Evolutionary conservation across 1,284 basidiomycete species (phyloP), one percentile per base, ranked within the genome.

Genomic region (Microbotryum lychnidis-dioicae): DNA sequence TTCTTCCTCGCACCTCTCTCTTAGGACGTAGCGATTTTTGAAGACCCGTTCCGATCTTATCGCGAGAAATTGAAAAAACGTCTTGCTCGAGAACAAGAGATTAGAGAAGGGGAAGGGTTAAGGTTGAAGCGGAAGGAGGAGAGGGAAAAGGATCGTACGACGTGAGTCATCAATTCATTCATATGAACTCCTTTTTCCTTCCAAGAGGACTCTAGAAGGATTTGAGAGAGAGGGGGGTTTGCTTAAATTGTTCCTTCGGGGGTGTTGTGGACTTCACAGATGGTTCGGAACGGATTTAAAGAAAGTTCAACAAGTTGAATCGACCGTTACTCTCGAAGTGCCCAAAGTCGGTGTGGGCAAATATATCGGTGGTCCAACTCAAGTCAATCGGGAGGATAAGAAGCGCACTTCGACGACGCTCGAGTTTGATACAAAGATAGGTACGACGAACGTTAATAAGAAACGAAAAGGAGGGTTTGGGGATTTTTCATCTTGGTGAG

Each of bases 11-110:
- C 27, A 27, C 27, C 27, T 27, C 27, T 27, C 27, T 25, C 2
- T 25, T 27, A 27, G 16, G 70, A 70, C 53, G 71, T 69, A 5
- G 63, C 65, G 29, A 65, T 72, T 6, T 74, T 79, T 53, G 74
- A 89, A 75, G 89, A 91, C 73, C 89, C 89, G 0, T 91, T 90
- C 66, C 86, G 90, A 58, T 86, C 86, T 44, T 90, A 90, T 74
- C 89, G 89, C 71, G 79, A 77, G 16, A 83, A 87, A 12, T 80
- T 87, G 20, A 81, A 82, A 31, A 88, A 85, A 72, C 87, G 87
- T 67, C 79, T 89, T 12, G 73, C 74, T 2, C 62, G 73, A 14
- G 82, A 82, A 69, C 81, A 81, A n/a, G 83, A 83, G 63, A 77
- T 53, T 71, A 69, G 18, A 61, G 79, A 59, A 12, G 66, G 62